Evolutionary conservation across 208 protist genomes (phyloP), one percentile per base, ranked within the genome.

Genomic region (Crithidia thermophila): DNA sequence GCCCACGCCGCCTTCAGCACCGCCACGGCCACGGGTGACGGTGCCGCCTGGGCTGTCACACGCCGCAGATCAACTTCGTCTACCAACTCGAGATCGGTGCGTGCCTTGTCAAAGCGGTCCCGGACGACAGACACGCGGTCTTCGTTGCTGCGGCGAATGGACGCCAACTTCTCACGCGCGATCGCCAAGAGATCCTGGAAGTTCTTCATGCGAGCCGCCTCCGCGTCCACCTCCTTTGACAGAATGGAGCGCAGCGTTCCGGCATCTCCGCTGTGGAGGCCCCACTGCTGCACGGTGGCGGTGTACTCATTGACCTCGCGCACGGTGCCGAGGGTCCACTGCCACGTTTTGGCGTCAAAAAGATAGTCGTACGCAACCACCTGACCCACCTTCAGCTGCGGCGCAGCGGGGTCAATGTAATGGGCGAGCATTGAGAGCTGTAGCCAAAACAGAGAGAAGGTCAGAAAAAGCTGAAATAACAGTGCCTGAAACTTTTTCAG

Each of bases 361-460:
- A 91, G 47, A 60, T 91, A 87, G 45, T 91, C 85, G 46, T 79
- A 91, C 11, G 82, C 85, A 2, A 91, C 74, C 20, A 88, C 75
- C 23, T 91, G 64, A 7, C 82, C 82, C 37, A 73, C 59, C 10
- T 66, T 59, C 37, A 91, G 43, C 21, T 45, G 45, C 7, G 70
- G 13, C 13, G 36, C 36, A 18, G 40, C 6, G 18, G 40, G 40
- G 40, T 46, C 10, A 3, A 20, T 37, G 28, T 46, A 46, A 6
- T 33, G 30, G n/a, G 53, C 37, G 4, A 31, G 25, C 20, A 59
- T 33, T 13, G 36, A 16, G 6, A 13, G 9, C 36, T 40, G 6
- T 6, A 40, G 36, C 36, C 36, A 40, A 6, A 13, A 30, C 7
- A 50, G 28, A 50, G n/a, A 13, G 4, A 50, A 23, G 28, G 28